These are phyloP conservation scores for Entonaema liquescens DNA, from an alignment of 495 filamentous ascomycete genomes.

Conservation along the genomic window DNA sequence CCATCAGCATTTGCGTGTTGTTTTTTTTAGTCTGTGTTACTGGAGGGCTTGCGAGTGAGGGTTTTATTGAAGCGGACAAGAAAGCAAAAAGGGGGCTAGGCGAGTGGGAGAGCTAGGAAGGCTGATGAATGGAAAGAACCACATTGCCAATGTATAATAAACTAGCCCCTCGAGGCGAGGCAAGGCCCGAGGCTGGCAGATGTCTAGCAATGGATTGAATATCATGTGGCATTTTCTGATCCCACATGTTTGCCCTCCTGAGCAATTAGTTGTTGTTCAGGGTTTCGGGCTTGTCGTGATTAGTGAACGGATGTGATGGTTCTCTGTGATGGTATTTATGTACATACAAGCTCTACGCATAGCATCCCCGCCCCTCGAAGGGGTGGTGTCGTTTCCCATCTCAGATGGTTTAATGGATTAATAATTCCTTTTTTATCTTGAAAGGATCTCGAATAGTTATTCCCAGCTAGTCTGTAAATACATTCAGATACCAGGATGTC, in stretches of 20 bases:
- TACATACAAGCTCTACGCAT: neutral
- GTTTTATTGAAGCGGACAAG: too few relatives aligned
- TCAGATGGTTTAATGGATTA: neutral
- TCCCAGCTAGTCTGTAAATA: too few relatives aligned
- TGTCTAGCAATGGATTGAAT: neutral
- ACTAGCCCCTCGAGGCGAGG: neutral
- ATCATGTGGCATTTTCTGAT: neutral
- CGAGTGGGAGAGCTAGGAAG: neutral
- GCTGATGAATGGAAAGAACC: neutral
- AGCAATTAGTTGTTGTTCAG: too few relatives aligned
- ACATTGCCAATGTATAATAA: slow-evolving; percentile 1
- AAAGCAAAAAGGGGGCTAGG: neutral
- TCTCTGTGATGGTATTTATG: neutral
- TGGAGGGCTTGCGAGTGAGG: neutral
- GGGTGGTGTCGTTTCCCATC: neutral
- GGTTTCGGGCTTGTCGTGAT: neutral
- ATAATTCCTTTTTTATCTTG: too few relatives aligned
- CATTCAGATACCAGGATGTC: too few relatives aligned
- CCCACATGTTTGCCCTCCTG: neutral
- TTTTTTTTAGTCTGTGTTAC: neutral
- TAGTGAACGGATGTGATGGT: neutral
- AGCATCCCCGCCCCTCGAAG: neutral
- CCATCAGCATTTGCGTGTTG: neutral
- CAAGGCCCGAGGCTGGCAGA: neutral
- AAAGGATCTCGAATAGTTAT: too few relatives aligned